Base-by-base conservation (phyloP, 2,329 filamentous ascomycete genomes). In the Ceratocystis albifundus region DNA sequence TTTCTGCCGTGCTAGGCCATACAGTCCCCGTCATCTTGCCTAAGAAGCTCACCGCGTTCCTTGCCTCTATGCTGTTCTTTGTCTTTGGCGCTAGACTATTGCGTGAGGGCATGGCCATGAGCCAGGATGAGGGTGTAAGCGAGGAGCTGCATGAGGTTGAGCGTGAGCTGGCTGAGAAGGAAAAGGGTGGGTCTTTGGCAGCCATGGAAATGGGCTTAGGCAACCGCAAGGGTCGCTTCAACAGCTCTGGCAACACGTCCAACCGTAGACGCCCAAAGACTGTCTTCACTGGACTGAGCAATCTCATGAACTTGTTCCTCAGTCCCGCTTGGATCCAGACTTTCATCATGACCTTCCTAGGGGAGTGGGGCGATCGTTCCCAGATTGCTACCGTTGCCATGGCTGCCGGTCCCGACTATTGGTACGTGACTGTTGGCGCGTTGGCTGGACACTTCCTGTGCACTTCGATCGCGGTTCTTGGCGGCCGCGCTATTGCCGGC, bases 331-430 rank as follows among this genome's bases (percentile, higher is more conserved):
- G 94, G 94, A 94, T 99, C 15, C 93, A 97, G 77, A 99, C 94
- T 0, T 99, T 99, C 74, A 84, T 95, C 71, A 99, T 99, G 94
- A 99, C 94, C 1, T 99, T 99, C 77, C 78, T 99, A 36, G 94
- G 94, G 50, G 94, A 99, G 76, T 99, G 94, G 94, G 94, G 94
- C 67, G 94, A 99, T 73, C 86, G 94, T 71, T 96, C 90, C 74
- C 94, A 99, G 78, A 97, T 99, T 72, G 94, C 94, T 25, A 99
- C 94, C 0, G 96, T 99, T 73, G 94, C 94, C 65, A 99, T 99
- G 94, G 94, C 94, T 62, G 93, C 94, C 44, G 94, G 94, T 22
- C 90, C 96, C 75, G 94, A 99, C 74, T 99, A 97, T 76, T 97
- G 93, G 93, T 96, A 91, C 89, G 94, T 99, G 45, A 96, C 91